Conservation (phyloP, 1,139 yeast species). For the Protomyces lactucae-debilis region DNA sequence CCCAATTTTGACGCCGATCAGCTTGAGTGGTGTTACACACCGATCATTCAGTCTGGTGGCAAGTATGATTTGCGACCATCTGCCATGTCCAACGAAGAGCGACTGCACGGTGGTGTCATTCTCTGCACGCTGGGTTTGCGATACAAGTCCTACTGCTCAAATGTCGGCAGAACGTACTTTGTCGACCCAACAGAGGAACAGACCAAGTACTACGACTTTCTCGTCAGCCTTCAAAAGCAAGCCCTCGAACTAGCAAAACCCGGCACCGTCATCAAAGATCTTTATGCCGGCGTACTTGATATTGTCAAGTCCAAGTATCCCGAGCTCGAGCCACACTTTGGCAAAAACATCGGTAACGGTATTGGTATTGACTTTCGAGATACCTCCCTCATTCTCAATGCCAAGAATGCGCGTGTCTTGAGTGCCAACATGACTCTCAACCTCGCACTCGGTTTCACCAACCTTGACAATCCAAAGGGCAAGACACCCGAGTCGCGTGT, state of each 20-base stretch:
- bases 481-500: constrained; percentile 48
- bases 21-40: constrained; percentile 92
- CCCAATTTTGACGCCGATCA: constrained; percentile 57
- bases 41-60: constrained; percentile 85
- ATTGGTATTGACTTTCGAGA: constrained; percentile 91
- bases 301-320: constrained; percentile 55
- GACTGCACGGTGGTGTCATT: constrained; percentile 72
- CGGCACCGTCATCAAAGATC: constrained; percentile 61
- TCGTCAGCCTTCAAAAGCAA: constrained; percentile 58
- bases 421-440: constrained; percentile 72
- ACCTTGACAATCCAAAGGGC: constrained; percentile 46
- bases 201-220: constrained; percentile 72
- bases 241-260: constrained; percentile 57
- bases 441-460: constrained; percentile 70
- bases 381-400: constrained; percentile 64
- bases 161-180: constrained; percentile 78
- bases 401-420: constrained; percentile 65
- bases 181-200: constrained; percentile 79
- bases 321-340: constrained; percentile 58
- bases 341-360: constrained; percentile 83
- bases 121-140: constrained; percentile 80
- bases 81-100: constrained; percentile 66
- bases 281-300: constrained; percentile 60
- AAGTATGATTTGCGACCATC: constrained; percentile 79
- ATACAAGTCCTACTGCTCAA: constrained; percentile 85